Evolutionary conservation across 202 grass and related monocot species (phyloP), one percentile per base, ranked within the genome.

Genomic region (Panicum hallii): DNA sequence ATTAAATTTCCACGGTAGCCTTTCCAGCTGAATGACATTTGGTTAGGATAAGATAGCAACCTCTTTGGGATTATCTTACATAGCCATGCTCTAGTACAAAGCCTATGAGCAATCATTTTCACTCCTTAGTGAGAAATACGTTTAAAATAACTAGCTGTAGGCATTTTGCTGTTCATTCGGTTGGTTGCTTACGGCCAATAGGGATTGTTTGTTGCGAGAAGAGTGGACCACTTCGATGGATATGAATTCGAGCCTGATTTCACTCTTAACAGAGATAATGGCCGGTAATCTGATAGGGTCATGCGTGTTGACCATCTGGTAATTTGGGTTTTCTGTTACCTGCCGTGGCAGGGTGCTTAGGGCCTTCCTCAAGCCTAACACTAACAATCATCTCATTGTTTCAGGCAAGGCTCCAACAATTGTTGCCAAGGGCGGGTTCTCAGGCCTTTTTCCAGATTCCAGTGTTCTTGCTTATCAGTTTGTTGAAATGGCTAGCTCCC

Each of bases 391-490:
- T 88, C 83, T 82, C 69, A 9, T 74, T 85, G 49, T 76, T 79
- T 7, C 91, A 99, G 93, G 97, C 26, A 74, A 90, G 20, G 4
- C 84, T 75, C 97, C 97, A 67, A 41, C 43, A 67, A 46, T 99
- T 26, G 82, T 99, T 40, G 97, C 97, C 49, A 99, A 81, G 80
- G 97, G 97, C 3, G 97, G 97, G 6, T 96, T 99, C 70, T 99
- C 97, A 0, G 97, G 97, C 50, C 87, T 93, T 22, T 99, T 99
- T 45, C 97, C 93, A 0, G 97, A 99, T 87, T 99, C 97, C 66
- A 99, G 97, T 69, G 3, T 0, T 0, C 0, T 0, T 66, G 93
- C 93, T 70, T 99, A 94, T 60, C 1, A 0, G 19, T 73, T 89
- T 75, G 89, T 84, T 40, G 0, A 0, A 0, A 57, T 0, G 50